These are phyloP conservation scores for Massariosphaeria phaeospora DNA, from an alignment of 495 filamentous ascomycete genomes.

Conservation along the genomic window DNA sequence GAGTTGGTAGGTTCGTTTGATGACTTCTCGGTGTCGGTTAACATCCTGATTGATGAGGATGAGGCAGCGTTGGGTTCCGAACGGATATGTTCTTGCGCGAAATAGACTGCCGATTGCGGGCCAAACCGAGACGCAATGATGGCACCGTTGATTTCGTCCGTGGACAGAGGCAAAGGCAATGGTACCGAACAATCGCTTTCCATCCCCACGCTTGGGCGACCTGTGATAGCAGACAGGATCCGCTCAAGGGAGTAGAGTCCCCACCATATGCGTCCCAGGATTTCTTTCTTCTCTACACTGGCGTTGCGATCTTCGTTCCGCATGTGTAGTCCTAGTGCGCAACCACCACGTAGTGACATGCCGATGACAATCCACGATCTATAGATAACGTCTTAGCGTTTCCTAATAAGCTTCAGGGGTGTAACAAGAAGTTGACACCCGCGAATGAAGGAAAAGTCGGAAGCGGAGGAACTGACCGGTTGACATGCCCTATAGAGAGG, in stretches of 20 bases:
- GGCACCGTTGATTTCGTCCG: constrained; percentile 17
- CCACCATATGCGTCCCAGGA: constrained; percentile 30
- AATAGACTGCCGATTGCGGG: background rate
- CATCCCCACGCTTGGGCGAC: constrained; percentile 25
- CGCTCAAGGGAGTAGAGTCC: constrained; percentile 27
- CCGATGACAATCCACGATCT: constrained; percentile 61
- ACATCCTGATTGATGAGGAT: background rate
- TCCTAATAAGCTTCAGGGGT: background rate
- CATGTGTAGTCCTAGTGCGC: constrained; percentile 58
- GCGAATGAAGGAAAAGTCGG: background rate
- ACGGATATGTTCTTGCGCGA: background rate
- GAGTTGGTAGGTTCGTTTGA: constrained; percentile 8
- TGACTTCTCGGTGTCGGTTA: background rate
- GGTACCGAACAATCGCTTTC: constrained; percentile 22
- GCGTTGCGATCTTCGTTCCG: constrained; percentile 44
- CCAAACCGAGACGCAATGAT: constrained; percentile 6
- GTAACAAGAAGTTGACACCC: background rate
- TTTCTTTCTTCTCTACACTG: constrained; percentile 18
- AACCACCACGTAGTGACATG: constrained; percentile 52
- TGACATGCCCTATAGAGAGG: constrained; percentile 54
- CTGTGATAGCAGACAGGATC: constrained; percentile 19
- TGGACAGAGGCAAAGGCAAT: constrained; percentile 23
- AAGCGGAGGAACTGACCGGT: constrained; percentile 47
- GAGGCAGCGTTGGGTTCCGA: constrained; percentile 1
- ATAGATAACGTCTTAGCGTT: constrained; percentile 10